A percentile compares a stretch with the other conserved stretches of the same genome.
Conservation (phyloP, 2,329 filamentous ascomycete species). For the Aaosphaeria pasadenensis region DNA sequence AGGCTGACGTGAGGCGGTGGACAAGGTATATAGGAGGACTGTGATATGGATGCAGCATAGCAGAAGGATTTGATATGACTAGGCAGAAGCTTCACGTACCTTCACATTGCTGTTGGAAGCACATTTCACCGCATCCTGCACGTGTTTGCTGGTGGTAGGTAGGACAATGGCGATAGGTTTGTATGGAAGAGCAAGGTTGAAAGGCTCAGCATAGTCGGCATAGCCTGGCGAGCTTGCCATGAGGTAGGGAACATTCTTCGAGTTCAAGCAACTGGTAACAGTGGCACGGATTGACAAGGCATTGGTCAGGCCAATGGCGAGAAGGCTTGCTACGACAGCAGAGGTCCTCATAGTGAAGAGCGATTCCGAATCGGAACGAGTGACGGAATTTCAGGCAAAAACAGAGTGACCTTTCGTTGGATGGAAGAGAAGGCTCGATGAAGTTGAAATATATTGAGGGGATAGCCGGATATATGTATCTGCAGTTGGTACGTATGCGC, state of each 20-base stretch:
- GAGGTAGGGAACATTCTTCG: slow-evolving; percentile 31
- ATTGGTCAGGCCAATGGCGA: background rate
- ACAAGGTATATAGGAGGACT: too few relatives aligned
- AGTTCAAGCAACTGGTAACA: slow-evolving; percentile 26
- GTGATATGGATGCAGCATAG: too few relatives aligned
- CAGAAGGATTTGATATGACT: too few relatives aligned
- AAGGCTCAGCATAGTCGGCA: slow-evolving; percentile 28
- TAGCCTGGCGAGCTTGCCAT: slow-evolving; percentile 24
- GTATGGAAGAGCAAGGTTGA: slow-evolving; percentile 34
- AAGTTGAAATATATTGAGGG: too few relatives aligned
- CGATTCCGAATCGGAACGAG: background rate
- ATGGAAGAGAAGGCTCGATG: too few relatives aligned
- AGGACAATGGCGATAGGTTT: slow-evolving; percentile 57
- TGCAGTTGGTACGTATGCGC: too few relatives aligned
- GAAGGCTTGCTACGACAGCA: background rate
- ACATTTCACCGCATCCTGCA: slow-evolving; percentile 58
- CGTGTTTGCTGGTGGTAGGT: slow-evolving; percentile 52
- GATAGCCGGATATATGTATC: too few relatives aligned
- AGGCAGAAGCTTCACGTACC: background rate
- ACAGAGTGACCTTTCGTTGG: too few relatives aligned
- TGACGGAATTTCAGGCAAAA: background rate
- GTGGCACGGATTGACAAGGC: slow-evolving; percentile 1
- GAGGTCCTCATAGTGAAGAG: background rate
- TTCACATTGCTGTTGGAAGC: slow-evolving; percentile 50
- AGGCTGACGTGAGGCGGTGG: background rate